phyloP scores from a whole-genome alignment of 176 grass and related monocot genomes.

The Musa schizocarpa region DNA sequence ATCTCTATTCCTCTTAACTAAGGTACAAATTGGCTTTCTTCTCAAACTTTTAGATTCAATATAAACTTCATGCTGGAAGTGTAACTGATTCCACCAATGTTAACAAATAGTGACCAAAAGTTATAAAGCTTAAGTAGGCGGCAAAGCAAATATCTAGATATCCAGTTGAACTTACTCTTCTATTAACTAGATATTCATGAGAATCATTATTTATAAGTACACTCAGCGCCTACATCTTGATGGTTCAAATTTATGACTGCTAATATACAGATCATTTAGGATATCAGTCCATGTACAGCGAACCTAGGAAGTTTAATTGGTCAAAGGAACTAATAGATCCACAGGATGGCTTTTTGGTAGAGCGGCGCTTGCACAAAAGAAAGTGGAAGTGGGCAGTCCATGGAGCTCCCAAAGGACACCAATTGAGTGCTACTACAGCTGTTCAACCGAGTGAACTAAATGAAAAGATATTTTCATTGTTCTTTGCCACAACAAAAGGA shows the following conservation, averaged over 20 bases:
- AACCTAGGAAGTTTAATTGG: conserved; percentile 5
- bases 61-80: not conserved
- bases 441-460: conserved; percentile 52
- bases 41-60: not conserved
- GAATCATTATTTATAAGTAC: no score
- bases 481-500: conserved; percentile 66
- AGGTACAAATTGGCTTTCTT: conserved; percentile 42
- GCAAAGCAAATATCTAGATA: not conserved
- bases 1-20: conserved; percentile 86
- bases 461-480: conserved; percentile 43
- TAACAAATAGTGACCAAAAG: not conserved
- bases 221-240: not conserved
- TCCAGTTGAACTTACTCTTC: not conserved
- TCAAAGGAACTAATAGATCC: conserved; percentile 65
- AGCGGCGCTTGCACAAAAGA: conserved; percentile 83
- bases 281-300: not conserved
- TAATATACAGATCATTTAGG: not conserved
- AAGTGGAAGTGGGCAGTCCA: conserved; percentile 95
- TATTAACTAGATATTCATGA: not conserved
- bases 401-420: conserved; percentile 51
- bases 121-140: not conserved
- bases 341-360: conserved; percentile 97
- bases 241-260: not conserved
- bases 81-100: not conserved
- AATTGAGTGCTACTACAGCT: conserved; percentile 62